Base-by-base conservation (phyloP, 345 rosid genomes). In the Populus ilicifolia region DNA sequence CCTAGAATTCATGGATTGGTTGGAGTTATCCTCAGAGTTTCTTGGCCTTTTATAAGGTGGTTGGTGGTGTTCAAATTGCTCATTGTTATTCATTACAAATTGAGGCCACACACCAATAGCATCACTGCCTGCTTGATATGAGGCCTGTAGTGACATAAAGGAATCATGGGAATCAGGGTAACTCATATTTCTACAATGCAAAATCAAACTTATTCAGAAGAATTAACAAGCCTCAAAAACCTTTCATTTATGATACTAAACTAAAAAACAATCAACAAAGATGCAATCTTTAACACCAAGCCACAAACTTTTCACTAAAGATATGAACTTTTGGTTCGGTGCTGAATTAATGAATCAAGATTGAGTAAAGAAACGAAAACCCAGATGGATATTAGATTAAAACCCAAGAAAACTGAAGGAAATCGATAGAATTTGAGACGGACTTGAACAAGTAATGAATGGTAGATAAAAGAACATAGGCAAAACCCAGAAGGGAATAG, bases 41-140 rank as follows among this genome's bases (percentile, higher is more conserved):
- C 94, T 89, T 23, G 90, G 85, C 72, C 92, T 89, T 82, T 93
- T 95, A 17, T 82, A 75, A 18, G 94, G 89, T 72, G 91, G 85
- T 62, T 80, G 90, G 1, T 75, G 82, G 56, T 79, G 75, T 68
- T 90, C 94, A 21, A 80, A 84, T 77, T 84, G 89, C 17, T 88
- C 84, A 74, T 69, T 87, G 38, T 75, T 79, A 77, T 70, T 89
- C 78, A 82, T 48, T 11, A 87, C 75, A 30, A 79, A 86, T 46
- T 90, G 93, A 81, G 90, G 88, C 92, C 91, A 94, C 64, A 84
- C 75, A 54, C 87, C 93, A 43, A 84, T 82, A 43, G 88, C 88
- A 76, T 89, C 91, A 78, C 83, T 81, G 70, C 82, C 85, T 23
- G 76, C 56, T 70, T 80, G 64, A 76, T 79, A 88, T 52, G 83